Base-by-base conservation (phyloP, 139 green algal genomes). In the Tetraselmis chui region DNA sequence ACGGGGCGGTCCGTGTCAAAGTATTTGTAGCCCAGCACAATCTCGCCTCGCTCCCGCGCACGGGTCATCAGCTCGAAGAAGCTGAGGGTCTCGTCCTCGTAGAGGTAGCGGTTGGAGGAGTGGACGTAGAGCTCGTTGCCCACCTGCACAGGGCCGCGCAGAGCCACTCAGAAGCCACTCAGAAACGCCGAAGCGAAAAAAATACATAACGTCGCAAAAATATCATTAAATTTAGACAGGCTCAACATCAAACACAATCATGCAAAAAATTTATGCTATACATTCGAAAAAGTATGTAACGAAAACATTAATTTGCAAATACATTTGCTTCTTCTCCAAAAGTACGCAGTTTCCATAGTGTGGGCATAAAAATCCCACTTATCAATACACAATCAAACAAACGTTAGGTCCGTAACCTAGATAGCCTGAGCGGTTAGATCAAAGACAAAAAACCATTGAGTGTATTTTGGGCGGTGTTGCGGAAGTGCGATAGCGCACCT, bases 81-180 rank as follows among this genome's bases (percentile, higher is more conserved):
- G 59, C 28, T 86, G n/a, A 86, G 76, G 11, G 23, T 59, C 82
- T 89, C 82, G 0, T 30, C 77, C 1, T 28, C 28, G 59, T 81
- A 78, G 25, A 92, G 59, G 29, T 91, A 92, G 25, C 86, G 76
- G 25, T 84, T 31, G 11, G 81, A 80, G 30, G 89, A 79, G 28
- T 81, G 74, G 26, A 92, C 81, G 76, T 92, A 92, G 11, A 92
- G 82, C 85, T 92, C 89, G 32, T 88, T 90, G 85, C 89, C 89
- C 32, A 87, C 45, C 45, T 67, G 45, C 45, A 18, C 45, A 67
- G 45, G 11, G 45, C 11, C 45, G 18, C 18, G 45, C 45, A 25
- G 45, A 18, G 45, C 18, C 11, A n/a, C n/a, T n/a, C n/a, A n/a
- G n/a, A n/a, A n/a, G n/a, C n/a, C n/a, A n/a, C n/a, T n/a, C n/a